phyloP scores from a whole-genome alignment of 495 filamentous ascomycete species.

The Parmelia sp. region DNA sequence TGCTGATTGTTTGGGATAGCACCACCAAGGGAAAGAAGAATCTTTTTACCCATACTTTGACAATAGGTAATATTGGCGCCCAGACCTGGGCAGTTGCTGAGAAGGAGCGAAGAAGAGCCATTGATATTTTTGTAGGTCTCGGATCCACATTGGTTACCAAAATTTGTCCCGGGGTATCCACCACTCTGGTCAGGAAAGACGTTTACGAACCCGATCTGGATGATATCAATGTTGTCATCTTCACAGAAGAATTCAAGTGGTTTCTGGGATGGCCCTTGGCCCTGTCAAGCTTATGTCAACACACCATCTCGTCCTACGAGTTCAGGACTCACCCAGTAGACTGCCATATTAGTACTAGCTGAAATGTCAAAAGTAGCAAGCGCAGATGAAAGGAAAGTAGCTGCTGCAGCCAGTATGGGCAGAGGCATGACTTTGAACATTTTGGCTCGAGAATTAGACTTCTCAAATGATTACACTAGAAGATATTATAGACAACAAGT shows the following conservation, averaged over 20 bases:
- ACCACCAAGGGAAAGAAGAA: slow-evolving; percentile 63
- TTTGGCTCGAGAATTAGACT: slow-evolving; percentile 21
- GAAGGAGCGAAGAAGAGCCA: slow-evolving; percentile 33
- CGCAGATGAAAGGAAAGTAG: slow-evolving; percentile 22
- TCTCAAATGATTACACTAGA: slow-evolving; percentile 17
- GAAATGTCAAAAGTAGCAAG: slow-evolving; percentile 39
- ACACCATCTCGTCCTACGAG: slow-evolving; percentile 5
- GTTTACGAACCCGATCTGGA: slow-evolving; percentile 61
- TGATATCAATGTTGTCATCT: slow-evolving; percentile 55
- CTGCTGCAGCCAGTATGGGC: slow-evolving; percentile 19
- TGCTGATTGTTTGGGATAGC: slow-evolving; percentile 56
- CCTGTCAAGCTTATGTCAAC: slow-evolving; percentile 35
- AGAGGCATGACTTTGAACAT: slow-evolving; percentile 33
- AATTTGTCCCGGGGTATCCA: slow-evolving; percentile 56
- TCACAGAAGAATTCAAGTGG: slow-evolving; percentile 53
- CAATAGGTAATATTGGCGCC: slow-evolving; percentile 56
- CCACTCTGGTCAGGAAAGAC: slow-evolving; percentile 53
- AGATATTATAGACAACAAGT: slow-evolving; percentile 25
- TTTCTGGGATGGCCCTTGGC: slow-evolving; percentile 40
- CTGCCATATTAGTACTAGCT: slow-evolving; percentile 51
- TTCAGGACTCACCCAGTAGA: slow-evolving; percentile 53
- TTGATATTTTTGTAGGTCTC: slow-evolving; percentile 37
- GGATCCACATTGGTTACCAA: slow-evolving; percentile 58
- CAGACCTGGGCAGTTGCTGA: slow-evolving; percentile 37
- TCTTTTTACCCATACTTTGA: slow-evolving; percentile 57